Conservation (phyloP, 345 rosid species). For the Jatropha curcas region DNA sequence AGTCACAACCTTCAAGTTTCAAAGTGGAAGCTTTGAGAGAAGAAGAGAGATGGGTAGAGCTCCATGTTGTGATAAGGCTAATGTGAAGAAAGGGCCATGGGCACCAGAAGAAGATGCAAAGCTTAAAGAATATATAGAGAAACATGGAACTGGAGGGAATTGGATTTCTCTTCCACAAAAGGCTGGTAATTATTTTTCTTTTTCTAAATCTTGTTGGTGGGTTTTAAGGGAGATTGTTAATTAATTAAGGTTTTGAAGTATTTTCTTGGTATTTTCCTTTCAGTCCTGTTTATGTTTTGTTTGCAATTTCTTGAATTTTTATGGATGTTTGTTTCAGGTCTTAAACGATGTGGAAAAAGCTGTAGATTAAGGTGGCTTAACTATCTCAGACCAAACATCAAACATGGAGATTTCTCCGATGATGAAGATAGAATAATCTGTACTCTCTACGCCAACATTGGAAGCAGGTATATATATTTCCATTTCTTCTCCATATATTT, state of each 20-base stretch:
- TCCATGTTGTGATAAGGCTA: conserved; percentile 35
- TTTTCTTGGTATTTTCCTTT: background rate
- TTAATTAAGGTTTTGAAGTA: background rate
- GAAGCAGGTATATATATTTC: conserved; percentile 26
- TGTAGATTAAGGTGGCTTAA: conserved; percentile 41
- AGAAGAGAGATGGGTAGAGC: conserved; percentile 35
- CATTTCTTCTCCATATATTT: background rate
- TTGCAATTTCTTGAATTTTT: background rate
- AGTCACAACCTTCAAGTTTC: background rate
- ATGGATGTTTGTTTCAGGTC: conserved; percentile 19
- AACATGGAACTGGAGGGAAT: conserved; percentile 27
- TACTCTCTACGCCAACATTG: conserved; percentile 36
- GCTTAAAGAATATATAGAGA: conserved; percentile 31
- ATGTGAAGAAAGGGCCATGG: conserved; percentile 39
- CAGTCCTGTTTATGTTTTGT: background rate
- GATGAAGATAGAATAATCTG: conserved; percentile 38
- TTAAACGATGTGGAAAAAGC: conserved; percentile 39
- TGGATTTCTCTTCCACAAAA: conserved; percentile 38
- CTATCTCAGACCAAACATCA: conserved; percentile 38
- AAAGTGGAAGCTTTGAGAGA: background rate
- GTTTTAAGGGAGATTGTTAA: background rate
- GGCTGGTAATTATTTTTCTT: conserved; percentile 20
- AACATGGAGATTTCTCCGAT: conserved; percentile 37
- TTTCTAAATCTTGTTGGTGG: background rate
- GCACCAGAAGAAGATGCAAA: conserved; percentile 35